Conservation (phyloP, 208 protist species). For the Leishmania arabica region DNA sequence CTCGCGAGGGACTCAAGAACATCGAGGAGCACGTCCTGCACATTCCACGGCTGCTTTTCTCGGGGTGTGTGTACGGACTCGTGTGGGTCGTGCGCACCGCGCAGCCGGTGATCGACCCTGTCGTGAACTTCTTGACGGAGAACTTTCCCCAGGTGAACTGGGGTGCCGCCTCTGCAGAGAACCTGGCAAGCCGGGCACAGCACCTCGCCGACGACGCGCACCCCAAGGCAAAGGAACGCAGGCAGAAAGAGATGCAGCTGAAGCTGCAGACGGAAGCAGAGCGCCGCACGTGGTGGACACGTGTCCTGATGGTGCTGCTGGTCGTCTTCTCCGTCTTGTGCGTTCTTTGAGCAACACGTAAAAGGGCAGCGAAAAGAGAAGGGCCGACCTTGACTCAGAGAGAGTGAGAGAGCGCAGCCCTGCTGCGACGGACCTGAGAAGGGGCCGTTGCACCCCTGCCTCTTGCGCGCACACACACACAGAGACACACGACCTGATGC, state of each 20-base stretch:
- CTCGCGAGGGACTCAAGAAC: conserved; percentile 75
- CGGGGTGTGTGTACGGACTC: conserved; percentile 55
- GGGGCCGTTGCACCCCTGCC: not conserved
- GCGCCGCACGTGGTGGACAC: conserved; percentile 65
- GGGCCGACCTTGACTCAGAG: not conserved
- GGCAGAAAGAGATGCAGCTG: conserved; percentile 30
- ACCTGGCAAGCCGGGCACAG: conserved; percentile 52
- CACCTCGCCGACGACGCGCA: conserved; percentile 63
- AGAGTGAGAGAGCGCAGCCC: not conserved
- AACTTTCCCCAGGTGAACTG: conserved; percentile 78
- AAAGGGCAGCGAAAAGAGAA: conserved; percentile 11
- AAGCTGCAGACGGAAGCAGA: conserved; percentile 42
- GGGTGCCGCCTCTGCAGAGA: conserved; percentile 61
- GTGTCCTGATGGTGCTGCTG: conserved; percentile 61
- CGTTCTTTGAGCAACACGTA: conserved; percentile 28
- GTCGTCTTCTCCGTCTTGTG: conserved; percentile 70
- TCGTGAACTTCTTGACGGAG: conserved; percentile 47
- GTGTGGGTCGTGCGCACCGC: conserved; percentile 53
- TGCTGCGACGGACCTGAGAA: not conserved
- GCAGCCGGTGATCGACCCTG: conserved; percentile 69
- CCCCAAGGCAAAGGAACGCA: conserved; percentile 41
- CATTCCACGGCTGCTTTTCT: conserved; percentile 80
- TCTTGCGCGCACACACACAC: not conserved
- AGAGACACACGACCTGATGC: not conserved
- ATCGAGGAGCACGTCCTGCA: conserved; percentile 84